Evolutionary conservation across 768 basidiomycete species (phyloP).

Genomic region (Mycena vulgaris): DNA sequence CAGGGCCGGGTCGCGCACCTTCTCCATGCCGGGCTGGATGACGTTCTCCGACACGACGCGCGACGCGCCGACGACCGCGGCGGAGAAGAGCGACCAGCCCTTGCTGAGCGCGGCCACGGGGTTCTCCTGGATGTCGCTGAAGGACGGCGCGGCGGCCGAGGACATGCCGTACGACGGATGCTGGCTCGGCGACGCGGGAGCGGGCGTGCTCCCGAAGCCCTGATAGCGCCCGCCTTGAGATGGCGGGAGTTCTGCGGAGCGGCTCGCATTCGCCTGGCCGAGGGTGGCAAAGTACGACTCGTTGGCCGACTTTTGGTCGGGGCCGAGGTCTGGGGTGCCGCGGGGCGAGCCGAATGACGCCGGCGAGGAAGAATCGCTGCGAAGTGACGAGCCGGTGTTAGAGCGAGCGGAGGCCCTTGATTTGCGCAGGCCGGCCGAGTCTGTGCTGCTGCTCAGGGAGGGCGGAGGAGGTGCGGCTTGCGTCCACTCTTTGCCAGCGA

Average conservation of each 20-base stretch:
- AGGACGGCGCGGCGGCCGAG: constrained; percentile 83
- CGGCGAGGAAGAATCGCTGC: constrained; percentile 72
- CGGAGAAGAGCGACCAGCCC: constrained; percentile 96
- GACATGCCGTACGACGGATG: constrained; percentile 83
- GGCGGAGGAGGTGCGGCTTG: constrained; percentile 79
- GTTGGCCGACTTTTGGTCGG: constrained; percentile 83
- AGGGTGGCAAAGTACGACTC: constrained; percentile 90
- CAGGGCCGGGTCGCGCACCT: constrained; percentile 84
- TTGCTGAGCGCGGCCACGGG: constrained; percentile 90
- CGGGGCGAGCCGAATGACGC: constrained; percentile 65
- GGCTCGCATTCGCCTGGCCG: constrained; percentile 84
- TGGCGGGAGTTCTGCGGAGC: constrained; percentile 87
- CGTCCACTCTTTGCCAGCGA: constrained; percentile 85
- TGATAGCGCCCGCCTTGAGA: constrained; percentile 95
- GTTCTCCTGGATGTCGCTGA: constrained; percentile 89
- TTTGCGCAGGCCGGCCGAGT: constrained; percentile 81
- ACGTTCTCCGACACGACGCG: constrained; percentile 88
- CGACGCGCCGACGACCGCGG: constrained; percentile 85
- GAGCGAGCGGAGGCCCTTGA: constrained; percentile 81
- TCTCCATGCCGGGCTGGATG: constrained; percentile 91
- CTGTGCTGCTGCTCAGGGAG: constrained; percentile 53
- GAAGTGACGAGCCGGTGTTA: constrained; percentile 59
- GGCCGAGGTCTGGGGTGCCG: constrained; percentile 59
- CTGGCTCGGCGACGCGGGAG: constrained; percentile 64
- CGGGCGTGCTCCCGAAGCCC: constrained; percentile 93